Base-by-base conservation (phyloP, 1,284 basidiomycete genomes). In the Rhodotorula mucilaginosa region DNA sequence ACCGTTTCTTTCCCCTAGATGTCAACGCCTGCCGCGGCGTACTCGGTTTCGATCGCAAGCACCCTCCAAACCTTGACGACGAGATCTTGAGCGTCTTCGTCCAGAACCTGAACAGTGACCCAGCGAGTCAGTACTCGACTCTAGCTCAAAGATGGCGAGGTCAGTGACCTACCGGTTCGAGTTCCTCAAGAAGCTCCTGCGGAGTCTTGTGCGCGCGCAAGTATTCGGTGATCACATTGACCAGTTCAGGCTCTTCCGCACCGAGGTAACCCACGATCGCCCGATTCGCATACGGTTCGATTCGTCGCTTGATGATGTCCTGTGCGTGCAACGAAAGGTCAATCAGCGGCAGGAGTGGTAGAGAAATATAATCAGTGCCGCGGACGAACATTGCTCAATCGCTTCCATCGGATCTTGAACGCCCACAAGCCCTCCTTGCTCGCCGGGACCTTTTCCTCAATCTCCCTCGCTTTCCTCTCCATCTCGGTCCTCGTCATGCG, bases 201-300 rank as follows among this genome's bases (percentile, higher is more conserved):
- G 79, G 73, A 13, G 69, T 58, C 66, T 78, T 79, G 70, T 76
- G 77, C 54, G 73, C 78, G 26, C 75, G 68, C 58, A 80, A 63
- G 64, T 80, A 77, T 47, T 78, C 77, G 57, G 77, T 69, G 31
- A 80, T 78, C n/a, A 75, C 78, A 54, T 64, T 76, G 39, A 80
- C 68, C 26, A 80, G 72, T 67, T 80, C 80, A 16, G 78, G 72
- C 67, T 80, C 80, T 62, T 79, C 77, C 18, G 71, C 63, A 39
- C 80, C 80, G 48, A 80, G 73, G 64, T 78, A 79, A 58, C 78
- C 78, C 60, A 79, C 76, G 58, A 79, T 79, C 59, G 78, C 74
- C 52, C 74, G 74, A 54, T 70, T 76, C 10, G 75, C 75, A 64
- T 78, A 80, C 7, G 79, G 79, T 54, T 68, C 68, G 5, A 80